Evolutionary conservation across 139 green algal species (phyloP).

Genomic region (Asterochloris sp.): DNA sequence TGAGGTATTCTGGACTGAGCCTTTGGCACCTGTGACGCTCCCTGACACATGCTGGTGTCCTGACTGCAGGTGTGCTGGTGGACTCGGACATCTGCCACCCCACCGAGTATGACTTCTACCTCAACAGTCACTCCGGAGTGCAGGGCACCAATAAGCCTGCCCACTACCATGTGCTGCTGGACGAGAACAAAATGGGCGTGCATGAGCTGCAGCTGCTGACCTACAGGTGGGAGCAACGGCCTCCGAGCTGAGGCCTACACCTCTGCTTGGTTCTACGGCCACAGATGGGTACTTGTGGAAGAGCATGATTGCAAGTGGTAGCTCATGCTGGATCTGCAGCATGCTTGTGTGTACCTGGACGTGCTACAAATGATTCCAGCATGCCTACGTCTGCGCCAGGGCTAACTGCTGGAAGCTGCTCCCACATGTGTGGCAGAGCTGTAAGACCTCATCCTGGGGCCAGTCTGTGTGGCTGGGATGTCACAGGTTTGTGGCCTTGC

Average conservation of each 20-base stretch:
- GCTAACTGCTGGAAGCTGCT: background rate
- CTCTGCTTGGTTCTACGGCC: background rate
- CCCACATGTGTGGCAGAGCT: background rate
- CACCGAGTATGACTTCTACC: constrained; percentile 84
- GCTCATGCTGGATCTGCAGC: background rate
- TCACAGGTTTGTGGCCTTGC: background rate
- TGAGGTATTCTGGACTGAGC: background rate
- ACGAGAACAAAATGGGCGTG: constrained; percentile 77
- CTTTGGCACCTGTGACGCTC: background rate
- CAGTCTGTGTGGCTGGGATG: background rate
- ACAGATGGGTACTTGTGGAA: too few species aligned
- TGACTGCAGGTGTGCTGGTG: constrained; percentile 44
- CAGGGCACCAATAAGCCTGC: constrained; percentile 69
- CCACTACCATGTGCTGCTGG: constrained; percentile 78
- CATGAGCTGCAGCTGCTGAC: constrained; percentile 79
- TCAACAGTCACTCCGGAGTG: constrained; percentile 79
- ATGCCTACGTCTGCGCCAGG: background rate
- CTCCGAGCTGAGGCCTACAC: background rate
- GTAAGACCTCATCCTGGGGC: background rate
- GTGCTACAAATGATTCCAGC: too few species aligned
- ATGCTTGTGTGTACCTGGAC: background rate
- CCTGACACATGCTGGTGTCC: background rate
- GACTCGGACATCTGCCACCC: constrained; percentile 55
- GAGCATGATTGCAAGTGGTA: background rate
- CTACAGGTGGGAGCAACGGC: constrained; percentile 40